A percentile compares a stretch with the other conserved stretches of the same genome.
Evolutionary conservation across 2,329 filamentous ascomycete species (phyloP).

Genomic region (Chaetomium sp.): DNA sequence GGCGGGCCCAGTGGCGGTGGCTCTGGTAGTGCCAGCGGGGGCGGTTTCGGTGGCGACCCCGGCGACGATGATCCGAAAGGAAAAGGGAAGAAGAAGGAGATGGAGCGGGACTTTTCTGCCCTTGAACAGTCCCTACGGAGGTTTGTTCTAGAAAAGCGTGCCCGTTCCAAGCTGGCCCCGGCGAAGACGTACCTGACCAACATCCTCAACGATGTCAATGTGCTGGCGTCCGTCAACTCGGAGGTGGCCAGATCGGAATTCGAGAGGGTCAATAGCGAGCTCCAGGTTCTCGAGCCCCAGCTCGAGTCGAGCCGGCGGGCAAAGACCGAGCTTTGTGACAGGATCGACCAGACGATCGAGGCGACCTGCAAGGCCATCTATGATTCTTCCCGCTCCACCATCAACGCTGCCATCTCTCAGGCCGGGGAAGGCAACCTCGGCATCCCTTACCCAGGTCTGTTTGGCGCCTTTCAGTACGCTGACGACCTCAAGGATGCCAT

Average conservation of each 20-base stretch:
- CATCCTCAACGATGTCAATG: conserved; percentile 79
- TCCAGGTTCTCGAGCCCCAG: conserved; percentile 75
- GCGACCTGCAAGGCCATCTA: conserved; percentile 81
- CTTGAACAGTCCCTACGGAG: conserved; percentile 82
- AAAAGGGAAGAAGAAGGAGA: conserved; percentile 84
- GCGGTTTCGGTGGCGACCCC: conserved; percentile 49
- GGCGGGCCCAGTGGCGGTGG: conserved; percentile 48
- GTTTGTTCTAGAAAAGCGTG: conserved; percentile 93
- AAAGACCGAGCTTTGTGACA: conserved; percentile 69
- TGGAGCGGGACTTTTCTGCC: conserved; percentile 80
- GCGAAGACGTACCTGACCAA: conserved; percentile 94
- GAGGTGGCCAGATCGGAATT: conserved; percentile 83
- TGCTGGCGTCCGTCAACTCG: conserved; percentile 76
- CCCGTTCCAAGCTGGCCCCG: conserved; percentile 89
- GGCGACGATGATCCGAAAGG: conserved; percentile 53
- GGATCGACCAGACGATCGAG: conserved; percentile 77
- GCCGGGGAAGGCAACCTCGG: conserved; percentile 73
- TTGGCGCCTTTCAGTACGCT: conserved; percentile 82
- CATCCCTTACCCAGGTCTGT: conserved; percentile 78
- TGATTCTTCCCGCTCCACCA: conserved; percentile 67
- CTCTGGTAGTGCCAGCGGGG: conserved; percentile 46
- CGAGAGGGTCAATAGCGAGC: conserved; percentile 71
- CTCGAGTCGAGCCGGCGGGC: conserved; percentile 80
- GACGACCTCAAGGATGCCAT: conserved; percentile 90
- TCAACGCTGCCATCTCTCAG: conserved; percentile 68